Conservation (phyloP, 1,139 yeast genomes). For the Geotrichum bryndzae region DNA sequence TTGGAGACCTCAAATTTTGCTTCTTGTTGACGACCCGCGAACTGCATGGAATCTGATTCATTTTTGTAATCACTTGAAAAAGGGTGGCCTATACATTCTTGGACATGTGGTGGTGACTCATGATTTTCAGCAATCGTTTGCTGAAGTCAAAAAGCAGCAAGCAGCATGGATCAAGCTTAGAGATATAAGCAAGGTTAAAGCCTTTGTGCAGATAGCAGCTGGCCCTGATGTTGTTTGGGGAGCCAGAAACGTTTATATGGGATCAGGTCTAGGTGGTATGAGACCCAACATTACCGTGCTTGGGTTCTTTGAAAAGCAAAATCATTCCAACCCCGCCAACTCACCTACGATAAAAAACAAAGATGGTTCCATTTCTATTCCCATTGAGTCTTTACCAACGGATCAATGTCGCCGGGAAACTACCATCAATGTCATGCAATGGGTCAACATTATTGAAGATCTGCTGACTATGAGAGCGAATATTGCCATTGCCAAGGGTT, state of each 20-base stretch:
- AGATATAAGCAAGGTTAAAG: slow-evolving; percentile 72
- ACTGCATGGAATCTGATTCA: slow-evolving; percentile 85
- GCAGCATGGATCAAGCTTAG: slow-evolving; percentile 79
- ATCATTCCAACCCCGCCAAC: slow-evolving; percentile 8
- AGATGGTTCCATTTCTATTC: slow-evolving; percentile 19
- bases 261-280: slow-evolving; percentile 97
- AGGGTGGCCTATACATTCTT: slow-evolving; percentile 85
- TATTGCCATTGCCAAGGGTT: slow-evolving; percentile 90
- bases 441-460: slow-evolving; percentile 93
- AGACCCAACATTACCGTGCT: slow-evolving; percentile 83
- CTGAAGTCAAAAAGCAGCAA: slow-evolving; percentile 65
- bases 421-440: slow-evolving; percentile 64
- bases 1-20: slow-evolving; percentile 92
- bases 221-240: slow-evolving; percentile 94
- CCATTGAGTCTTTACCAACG: slow-evolving; percentile 54
- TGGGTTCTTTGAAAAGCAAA: slow-evolving; percentile 17
- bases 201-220: slow-evolving; percentile 85
- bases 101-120: slow-evolving; percentile 76
- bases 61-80: slow-evolving; percentile 91
- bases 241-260: slow-evolving; percentile 82
- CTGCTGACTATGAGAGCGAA: slow-evolving; percentile 87
- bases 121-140: slow-evolving; percentile 53
- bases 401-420: slow-evolving; percentile 70
- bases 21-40: slow-evolving; percentile 85
- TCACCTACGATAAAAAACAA: not conserved